Evolutionary conservation across 768 basidiomycete species (phyloP), one percentile per base, ranked within the genome.

Genomic region (Rubroboletus satanas): DNA sequence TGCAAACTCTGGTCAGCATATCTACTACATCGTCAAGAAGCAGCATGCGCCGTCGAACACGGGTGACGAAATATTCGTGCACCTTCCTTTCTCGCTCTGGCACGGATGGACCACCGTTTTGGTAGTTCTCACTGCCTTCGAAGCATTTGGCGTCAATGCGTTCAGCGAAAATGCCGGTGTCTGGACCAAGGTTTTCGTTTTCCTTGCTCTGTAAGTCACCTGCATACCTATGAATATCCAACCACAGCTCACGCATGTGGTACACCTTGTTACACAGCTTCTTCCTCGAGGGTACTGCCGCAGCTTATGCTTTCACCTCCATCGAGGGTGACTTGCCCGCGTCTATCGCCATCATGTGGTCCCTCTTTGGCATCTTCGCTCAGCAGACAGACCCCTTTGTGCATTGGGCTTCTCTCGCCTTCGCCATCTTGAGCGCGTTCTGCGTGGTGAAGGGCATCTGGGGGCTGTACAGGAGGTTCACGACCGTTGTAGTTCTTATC

Each of bases 21-120:
- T 96, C 70, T 97, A 98, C 76, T 98, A 95, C 68, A 76, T 90
- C 55, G 87, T 98, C 67, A 95, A 96, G 80, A 92, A 93, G 73
- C 81, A 84, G 58, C 85, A 93, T 69, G 70, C 78, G 28, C 74
- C 90, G 28, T 78, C 88, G 63, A 80, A 67, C 56, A 61, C 79
- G 42, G 77, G 77, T 21, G 93, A 96, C 58, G 94, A 97, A 72
- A 69, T 95, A 58, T 94, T 96, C 57, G 80, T 98, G 42, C 94
- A 98, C 71, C 84, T 97, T 17, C 97, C 97, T 3, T 98, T 98
- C 82, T 94, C 90, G 2, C 84, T 98, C 45, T 97, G 89, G 74
- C 93, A 97, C 65, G 95, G 93, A 36, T 93, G 90, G 90, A 89
- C 86, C 11, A 91, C 90, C 51, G 84, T 93, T 55, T 82, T 91